Evolutionary conservation across 179 eudicot genomes (phyloP), one percentile per base, ranked within the genome.

Genomic region (Drosera spatulata): DNA sequence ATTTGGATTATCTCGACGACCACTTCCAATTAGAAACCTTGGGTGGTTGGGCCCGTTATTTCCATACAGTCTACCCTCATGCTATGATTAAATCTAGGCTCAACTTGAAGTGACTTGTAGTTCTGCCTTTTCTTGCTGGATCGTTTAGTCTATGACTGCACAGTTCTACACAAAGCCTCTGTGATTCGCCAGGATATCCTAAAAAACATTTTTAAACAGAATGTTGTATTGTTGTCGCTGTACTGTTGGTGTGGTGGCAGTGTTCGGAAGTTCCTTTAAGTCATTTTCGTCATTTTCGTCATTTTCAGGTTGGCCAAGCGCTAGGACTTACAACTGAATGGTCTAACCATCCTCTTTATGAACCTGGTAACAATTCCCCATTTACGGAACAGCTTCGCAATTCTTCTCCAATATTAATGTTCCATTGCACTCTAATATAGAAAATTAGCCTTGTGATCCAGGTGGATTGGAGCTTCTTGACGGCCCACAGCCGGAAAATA

Each of bases 391-490:
- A 22, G 53, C 10, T 3, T 10, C n/a, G 3, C 33, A 39, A 40
- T 65, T 56, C 39, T 53, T 33, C 50, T 40, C 38, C 39, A 41
- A 43, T 7, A 22, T 53, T 9, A 39, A 43, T 56, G 45, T 42
- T 41, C 57, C 22, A 4, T 45, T 2, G n/a, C 40, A 11, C 46
- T 44, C 57, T 53, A 38, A 53, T 7, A 53, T 22, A 53, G 33
- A n/a, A 61, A 11, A 33, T 11, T 7, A 54, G 10, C n/a, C 41
- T 53, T 45, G 0, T 59, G 49, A 41, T 52, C 8, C 70, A 84
- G 97, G 96, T 61, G 98, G 98, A 46, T 71, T 91, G 62, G 96
- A 88, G 66, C 74, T 91, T 65, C 72, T 88, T 45, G 96, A 88
- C 61, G 98, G 98, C 45, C 93, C 96, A 50, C 77, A 73, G 69